Conservation (phyloP, 306 rosid genomes). For the Aeschynomene evenia region DNA sequence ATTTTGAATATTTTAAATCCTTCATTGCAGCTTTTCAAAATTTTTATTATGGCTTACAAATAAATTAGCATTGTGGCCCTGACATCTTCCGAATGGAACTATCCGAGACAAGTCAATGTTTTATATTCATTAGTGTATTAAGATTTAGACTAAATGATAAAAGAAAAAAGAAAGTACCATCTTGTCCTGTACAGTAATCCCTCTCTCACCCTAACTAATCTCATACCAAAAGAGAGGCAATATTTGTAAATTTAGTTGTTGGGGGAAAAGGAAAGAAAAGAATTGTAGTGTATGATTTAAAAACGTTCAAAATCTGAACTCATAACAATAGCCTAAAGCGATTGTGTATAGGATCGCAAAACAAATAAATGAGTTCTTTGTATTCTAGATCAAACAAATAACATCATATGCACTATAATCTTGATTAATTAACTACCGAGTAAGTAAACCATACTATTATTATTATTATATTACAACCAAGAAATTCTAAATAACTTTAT, state of each 20-base stretch:
- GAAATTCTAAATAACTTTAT: slow-evolving; percentile 21
- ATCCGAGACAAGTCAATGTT: slow-evolving; percentile 19
- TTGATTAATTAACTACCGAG: not conserved
- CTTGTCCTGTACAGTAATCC: not conserved
- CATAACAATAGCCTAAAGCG: no score
- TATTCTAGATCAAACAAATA: not conserved
- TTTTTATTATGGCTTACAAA: not conserved
- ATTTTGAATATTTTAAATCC: not conserved
- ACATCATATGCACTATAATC: not conserved
- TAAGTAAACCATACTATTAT: not conserved
- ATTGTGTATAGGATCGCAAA: not conserved
- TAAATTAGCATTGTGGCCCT: slow-evolving; percentile 17
- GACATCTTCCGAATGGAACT: slow-evolving; percentile 19
- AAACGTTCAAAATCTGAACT: no score
- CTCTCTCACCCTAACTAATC: no score
- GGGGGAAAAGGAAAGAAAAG: no score
- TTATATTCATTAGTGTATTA: not conserved
- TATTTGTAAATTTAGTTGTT: no score
- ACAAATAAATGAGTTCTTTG: not conserved
- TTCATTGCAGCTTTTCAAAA: slow-evolving; percentile 21
- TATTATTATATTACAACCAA: slow-evolving; percentile 14
- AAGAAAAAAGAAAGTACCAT: slow-evolving; percentile 6
- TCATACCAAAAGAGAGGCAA: no score
- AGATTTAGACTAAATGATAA: not conserved
- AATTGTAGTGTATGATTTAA: no score